Conservation (phyloP, 2,329 filamentous ascomycete genomes). For the Leptographium galeiforme region DNA sequence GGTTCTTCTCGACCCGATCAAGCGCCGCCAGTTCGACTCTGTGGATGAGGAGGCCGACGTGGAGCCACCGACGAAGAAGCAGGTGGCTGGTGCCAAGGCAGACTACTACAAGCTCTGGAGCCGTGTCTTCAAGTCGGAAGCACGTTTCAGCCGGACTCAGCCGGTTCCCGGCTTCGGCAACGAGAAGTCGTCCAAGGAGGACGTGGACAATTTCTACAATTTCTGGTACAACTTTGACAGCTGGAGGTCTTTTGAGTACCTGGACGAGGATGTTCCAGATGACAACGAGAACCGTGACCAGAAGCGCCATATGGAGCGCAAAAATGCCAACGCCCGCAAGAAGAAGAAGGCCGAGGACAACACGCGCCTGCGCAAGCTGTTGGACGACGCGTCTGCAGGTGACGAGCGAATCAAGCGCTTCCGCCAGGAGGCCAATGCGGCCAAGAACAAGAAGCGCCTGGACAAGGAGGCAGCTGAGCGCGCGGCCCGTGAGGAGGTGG, state of each 20-base stretch:
- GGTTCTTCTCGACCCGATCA: constrained; percentile 79
- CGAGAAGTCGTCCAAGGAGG: constrained; percentile 71
- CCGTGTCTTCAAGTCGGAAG: constrained; percentile 81
- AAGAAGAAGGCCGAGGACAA: constrained; percentile 99
- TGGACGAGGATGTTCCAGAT: constrained; percentile 96
- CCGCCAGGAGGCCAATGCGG: constrained; percentile 77
- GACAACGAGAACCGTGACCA: constrained; percentile 99
- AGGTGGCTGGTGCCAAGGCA: constrained; percentile 53
- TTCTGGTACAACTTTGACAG: constrained; percentile 99
- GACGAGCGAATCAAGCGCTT: constrained; percentile 98
- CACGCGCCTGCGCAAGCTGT: constrained; percentile 72
- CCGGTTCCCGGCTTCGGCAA: constrained; percentile 80
- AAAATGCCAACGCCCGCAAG: constrained; percentile 93
- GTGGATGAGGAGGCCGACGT: constrained; percentile 91
- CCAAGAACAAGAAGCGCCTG: constrained; percentile 89
- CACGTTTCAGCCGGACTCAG: constrained; percentile 79
- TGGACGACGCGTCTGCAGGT: constrained; percentile 70
- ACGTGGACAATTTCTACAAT: constrained; percentile 95
- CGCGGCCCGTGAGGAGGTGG: constrained; percentile 72
- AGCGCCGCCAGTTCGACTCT: constrained; percentile 90
- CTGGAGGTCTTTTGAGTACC: constrained; percentile 95
- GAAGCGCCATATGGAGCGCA: constrained; percentile 95
- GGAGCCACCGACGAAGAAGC: constrained; percentile 85
- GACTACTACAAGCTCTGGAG: constrained; percentile 95
- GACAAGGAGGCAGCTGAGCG: constrained; percentile 89